Conservation (phyloP, 2,329 filamentous ascomycete species). For the Pezicula radicicola region DNA sequence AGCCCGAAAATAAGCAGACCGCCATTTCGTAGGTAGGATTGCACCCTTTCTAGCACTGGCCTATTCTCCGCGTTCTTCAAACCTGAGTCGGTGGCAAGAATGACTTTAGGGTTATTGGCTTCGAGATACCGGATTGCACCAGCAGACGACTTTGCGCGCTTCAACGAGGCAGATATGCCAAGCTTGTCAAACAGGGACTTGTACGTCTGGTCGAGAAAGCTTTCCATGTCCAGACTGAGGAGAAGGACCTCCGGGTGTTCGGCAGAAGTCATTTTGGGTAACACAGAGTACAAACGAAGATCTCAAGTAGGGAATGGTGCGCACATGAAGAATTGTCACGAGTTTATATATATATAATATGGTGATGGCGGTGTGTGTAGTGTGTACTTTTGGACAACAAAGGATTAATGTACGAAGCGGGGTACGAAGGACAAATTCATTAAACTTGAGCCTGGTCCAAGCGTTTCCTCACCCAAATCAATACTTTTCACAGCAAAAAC, state of each 20-base stretch:
- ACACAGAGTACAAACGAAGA: too few species aligned
- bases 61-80: constrained; percentile 15
- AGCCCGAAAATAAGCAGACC: constrained; percentile 24
- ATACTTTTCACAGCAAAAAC: too few species aligned
- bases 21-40: constrained; percentile 20
- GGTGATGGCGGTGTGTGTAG: too few species aligned
- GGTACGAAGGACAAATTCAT: too few species aligned
- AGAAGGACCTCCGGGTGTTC: constrained; percentile 13
- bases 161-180: constrained; percentile 5
- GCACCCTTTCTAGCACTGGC: constrained; percentile 17
- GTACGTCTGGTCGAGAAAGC: constrained; percentile 12
- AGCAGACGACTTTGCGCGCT: constrained; percentile 12
- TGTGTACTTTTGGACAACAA: too few species aligned
- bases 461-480: too few species aligned
- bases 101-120: constrained; percentile 16
- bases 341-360: too few species aligned
- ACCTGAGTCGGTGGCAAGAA: constrained; percentile 25
- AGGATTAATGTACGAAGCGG: too few species aligned
- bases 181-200: constrained; percentile 12
- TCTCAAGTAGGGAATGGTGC: too few species aligned
- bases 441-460: too few species aligned
- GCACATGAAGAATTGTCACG: too few species aligned
- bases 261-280: background rate
- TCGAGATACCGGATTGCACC: constrained; percentile 16
- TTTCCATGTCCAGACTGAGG: constrained; percentile 11